Base-by-base conservation (phyloP, 2,329 filamentous ascomycete species). In the Aciculosporium take region DNA sequence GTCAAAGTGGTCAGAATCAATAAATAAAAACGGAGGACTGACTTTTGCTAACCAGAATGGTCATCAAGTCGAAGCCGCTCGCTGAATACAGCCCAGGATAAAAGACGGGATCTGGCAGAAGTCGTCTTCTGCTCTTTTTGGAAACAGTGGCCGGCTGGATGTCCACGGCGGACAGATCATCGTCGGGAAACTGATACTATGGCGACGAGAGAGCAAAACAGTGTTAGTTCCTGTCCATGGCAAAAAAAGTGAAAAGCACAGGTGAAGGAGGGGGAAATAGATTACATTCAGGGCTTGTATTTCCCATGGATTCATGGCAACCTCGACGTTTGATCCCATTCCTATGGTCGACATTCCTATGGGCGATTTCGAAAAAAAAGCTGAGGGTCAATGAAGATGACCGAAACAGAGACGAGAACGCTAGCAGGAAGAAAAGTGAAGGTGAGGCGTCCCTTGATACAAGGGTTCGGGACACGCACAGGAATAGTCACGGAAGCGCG, bases 1-100 rank as follows among this genome's bases (percentile, higher is more conserved):
- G 43, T 5, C 4, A 28, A 7, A 37, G 25, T 29, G 32, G 31
- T 38, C 20, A 43, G 40, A 20, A n/a, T 28, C 40, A 39, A 23
- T 35, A 6, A 20, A 29, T 7, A 20, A 32, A 30, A 23, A 24
- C 15, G 5, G 7, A 18, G 17, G 31, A 21, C 17, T 32, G 30
- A 30, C 38, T 27, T 27, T 30, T 23, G 55, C 69, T 45, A 53
- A 77, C 72, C 45, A 78, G 56, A 42, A 77, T 68, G 27, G 51
- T 59, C 65, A 78, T 66, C 33, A 77, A 63, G 50, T 78, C 70
- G 39, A 72, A 65, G 2, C 72, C 71, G 35, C 65, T 74, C 4
- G 64, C 62, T 4, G 69, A 64, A 47, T 78, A 78, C 1, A 77
- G 55, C 6, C 71, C 72, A 0, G 71, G 71, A 42, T 69, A 75